A percentile compares a stretch with the other conserved stretches of the same genome.
phyloP scores from a whole-genome alignment of 306 rosid genomes.

The Medicago lupulina region DNA sequence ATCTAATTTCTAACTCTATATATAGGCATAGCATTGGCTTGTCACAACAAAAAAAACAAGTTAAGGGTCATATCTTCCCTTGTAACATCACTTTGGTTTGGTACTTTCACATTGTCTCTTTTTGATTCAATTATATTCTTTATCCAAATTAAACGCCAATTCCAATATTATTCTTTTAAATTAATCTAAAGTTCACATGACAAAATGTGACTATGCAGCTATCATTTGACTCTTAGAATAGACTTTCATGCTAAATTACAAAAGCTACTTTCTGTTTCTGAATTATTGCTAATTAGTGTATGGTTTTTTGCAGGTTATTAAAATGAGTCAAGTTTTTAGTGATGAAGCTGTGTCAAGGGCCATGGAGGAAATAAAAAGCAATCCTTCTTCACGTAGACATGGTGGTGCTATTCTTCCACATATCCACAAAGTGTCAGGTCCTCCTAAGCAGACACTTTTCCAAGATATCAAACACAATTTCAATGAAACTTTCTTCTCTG shows the following conservation, averaged over 20 bases:
- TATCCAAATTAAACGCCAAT: slow-evolving; percentile 1
- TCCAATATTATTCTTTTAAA: background rate
- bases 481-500: slow-evolving; percentile 55
- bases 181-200: slow-evolving; percentile 24
- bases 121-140: slow-evolving; percentile 18
- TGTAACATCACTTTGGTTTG: slow-evolving; percentile 15
- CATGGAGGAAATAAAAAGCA: slow-evolving; percentile 38
- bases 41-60: background rate
- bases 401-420: slow-evolving; percentile 22
- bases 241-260: slow-evolving; percentile 10
- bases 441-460: slow-evolving; percentile 49
- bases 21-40: slow-evolving; percentile 2
- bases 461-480: slow-evolving; percentile 43
- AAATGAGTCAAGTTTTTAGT: slow-evolving; percentile 44
- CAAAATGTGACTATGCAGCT: slow-evolving; percentile 28
- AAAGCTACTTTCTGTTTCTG: slow-evolving; percentile 8
- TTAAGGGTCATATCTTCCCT: background rate
- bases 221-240: slow-evolving; percentile 24
- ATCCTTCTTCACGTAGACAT: slow-evolving; percentile 35
- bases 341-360: slow-evolving; percentile 19
- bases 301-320: slow-evolving; percentile 18
- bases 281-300: background rate
- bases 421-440: slow-evolving; percentile 47
- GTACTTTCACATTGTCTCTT: slow-evolving; percentile 19
- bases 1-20: slow-evolving; percentile 33